Evolutionary conservation across 2,329 filamentous ascomycete species (phyloP), one percentile per base, ranked within the genome.

Genomic region (Parafenestella ontariensis): DNA sequence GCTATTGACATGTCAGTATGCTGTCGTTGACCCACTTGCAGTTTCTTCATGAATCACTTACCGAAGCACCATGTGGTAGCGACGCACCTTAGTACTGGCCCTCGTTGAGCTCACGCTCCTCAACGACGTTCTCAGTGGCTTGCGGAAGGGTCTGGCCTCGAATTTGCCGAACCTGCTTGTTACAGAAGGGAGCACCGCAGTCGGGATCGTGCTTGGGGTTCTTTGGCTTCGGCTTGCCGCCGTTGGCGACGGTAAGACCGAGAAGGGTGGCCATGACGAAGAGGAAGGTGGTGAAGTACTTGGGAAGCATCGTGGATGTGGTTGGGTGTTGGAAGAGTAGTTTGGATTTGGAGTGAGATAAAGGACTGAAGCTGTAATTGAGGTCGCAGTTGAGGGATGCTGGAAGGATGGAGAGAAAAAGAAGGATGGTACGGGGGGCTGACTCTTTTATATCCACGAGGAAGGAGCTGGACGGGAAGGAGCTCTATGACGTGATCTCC

Each of bases 181-280:
- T 8, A 39, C 54, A 54, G n/a, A 57, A 57, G 1, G 37, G 54
- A 8, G 54, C 37, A 11, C 54, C 54, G 28, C 50, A 57, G 20
- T n/a, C 33, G 3, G 54, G 54, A n/a, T 34, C 31, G 31, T 34
- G 13, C 31, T 34, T 34, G 13, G 13, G 13, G 15, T n/a, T 4
- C 31, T 31, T 36, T 11, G n/a, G 7, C 17, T 24, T 28, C 9
- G 43, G 18, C 20, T 21, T 34, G 10, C 3, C 24, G 34, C 7
- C 8, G 11, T 34, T 24, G 15, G 36, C 42, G 15, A 47, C 2
- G 18, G 43, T 18, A 24, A 52, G 49, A 15, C 20, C 20, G 11
- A 23, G 13, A n/a, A 34, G 15, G 3, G 15, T 34, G 31, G 13
- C 31, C 10, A 34, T 17, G 31, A 34, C 9, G 15, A 46, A 3